Percentiles rank a stretch among this genome's conserved stretches.
Conservation (phyloP, 305 asterid species). For the Fraxinus sp. region DNA sequence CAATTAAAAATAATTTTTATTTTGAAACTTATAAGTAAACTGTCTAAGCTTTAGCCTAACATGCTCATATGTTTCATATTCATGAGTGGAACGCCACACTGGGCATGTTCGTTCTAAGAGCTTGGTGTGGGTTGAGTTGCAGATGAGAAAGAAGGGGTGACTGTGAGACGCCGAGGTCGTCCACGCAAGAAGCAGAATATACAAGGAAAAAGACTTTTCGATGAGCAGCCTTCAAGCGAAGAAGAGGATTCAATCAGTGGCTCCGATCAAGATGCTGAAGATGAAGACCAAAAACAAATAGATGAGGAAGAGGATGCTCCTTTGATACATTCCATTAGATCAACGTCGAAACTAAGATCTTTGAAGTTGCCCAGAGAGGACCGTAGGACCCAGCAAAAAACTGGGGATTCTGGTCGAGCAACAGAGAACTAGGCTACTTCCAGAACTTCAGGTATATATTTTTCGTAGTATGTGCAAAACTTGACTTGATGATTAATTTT, state of each 20-base stretch:
- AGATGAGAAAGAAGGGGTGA: conserved; percentile 56
- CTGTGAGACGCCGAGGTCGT: conserved; percentile 73
- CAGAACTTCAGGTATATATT: conserved; percentile 57
- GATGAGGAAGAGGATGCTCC: conserved; percentile 67
- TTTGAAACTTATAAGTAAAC: background rate
- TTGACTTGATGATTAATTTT: background rate
- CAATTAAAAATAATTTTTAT: background rate
- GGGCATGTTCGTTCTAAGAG: background rate
- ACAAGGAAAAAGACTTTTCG: conserved; percentile 65
- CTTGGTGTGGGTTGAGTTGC: conserved; percentile 33
- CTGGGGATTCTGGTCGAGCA: conserved; percentile 43
- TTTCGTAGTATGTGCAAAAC: background rate
- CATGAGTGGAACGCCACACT: background rate
- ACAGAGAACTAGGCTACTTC: conserved; percentile 56
- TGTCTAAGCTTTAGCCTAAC: background rate
- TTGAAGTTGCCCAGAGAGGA: conserved; percentile 55
- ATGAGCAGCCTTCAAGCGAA: conserved; percentile 69
- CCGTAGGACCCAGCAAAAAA: conserved; percentile 34
- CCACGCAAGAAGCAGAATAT: conserved; percentile 63
- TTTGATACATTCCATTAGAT: conserved; percentile 53
- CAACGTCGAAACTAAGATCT: conserved; percentile 72
- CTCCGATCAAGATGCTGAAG: conserved; percentile 65
- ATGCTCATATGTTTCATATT: background rate
- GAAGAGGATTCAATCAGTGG: conserved; percentile 81
- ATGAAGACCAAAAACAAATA: conserved; percentile 44